A percentile compares a stretch with the other conserved stretches of the same genome.
phyloP scores from a whole-genome alignment of 306 rosid genomes.

The Dryas drummondii region DNA sequence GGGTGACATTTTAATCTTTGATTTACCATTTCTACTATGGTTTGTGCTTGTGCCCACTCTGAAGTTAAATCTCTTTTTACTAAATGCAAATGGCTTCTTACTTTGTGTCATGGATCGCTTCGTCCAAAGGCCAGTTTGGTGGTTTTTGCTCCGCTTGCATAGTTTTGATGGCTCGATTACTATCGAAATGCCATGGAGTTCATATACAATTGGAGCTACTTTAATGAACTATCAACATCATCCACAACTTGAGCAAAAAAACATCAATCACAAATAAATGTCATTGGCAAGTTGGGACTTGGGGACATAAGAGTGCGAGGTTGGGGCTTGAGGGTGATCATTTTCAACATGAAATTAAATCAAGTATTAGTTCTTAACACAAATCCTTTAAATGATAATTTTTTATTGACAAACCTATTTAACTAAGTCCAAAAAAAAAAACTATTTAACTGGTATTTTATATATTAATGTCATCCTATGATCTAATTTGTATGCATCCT shows the following conservation, averaged over 20 bases:
- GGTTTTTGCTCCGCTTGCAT: no score
- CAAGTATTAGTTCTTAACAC: neutral
- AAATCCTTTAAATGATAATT: neutral
- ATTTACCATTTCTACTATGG: neutral
- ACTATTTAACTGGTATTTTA: no score
- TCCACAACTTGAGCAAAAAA: neutral
- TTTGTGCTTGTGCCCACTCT: neutral
- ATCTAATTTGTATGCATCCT: no score
- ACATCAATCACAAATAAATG: neutral
- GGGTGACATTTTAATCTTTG: neutral
- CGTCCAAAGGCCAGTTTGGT: slow-evolving; percentile 1
- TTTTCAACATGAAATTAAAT: neutral
- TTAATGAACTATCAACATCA: slow-evolving; percentile 15
- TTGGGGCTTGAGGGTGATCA: neutral
- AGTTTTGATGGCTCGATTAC: neutral
- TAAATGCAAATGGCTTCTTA: neutral
- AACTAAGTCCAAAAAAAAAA: no score
- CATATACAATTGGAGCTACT: neutral
- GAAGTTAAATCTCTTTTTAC: neutral
- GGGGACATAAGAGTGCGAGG: neutral
- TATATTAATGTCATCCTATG: no score
- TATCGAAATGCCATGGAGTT: neutral
- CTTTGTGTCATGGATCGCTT: neutral
- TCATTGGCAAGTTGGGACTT: neutral
- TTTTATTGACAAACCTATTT: no score